Conservation (phyloP, 176 grass and related monocot species). For the Metroxylon sagu region DNA sequence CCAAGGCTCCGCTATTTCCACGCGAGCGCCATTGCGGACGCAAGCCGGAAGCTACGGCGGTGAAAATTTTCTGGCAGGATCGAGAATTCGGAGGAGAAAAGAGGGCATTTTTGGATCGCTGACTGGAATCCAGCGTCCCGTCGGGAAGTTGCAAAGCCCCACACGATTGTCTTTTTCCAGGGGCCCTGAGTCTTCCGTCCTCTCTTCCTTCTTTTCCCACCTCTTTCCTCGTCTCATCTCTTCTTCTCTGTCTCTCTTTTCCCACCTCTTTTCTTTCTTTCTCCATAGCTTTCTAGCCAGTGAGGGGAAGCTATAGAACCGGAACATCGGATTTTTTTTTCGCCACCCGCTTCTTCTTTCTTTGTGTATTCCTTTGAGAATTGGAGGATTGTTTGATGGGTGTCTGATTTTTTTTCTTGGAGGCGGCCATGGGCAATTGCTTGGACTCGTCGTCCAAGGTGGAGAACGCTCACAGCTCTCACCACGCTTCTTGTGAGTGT, state of each 20-base stretch:
- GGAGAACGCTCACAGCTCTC: conserved; percentile 41
- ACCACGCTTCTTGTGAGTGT: conserved; percentile 60
- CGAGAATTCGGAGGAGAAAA: too few species aligned
- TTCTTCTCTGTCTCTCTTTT: too few species aligned
- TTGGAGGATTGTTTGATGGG: conserved; percentile 14
- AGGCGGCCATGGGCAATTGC: conserved; percentile 77
- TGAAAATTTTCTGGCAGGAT: too few species aligned
- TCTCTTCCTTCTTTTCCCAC: conserved; percentile 1
- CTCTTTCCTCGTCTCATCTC: neutral
- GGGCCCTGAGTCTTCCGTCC: neutral
- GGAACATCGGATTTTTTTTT: conserved; percentile 19
- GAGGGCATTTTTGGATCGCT: too few species aligned
- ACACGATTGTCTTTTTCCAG: too few species aligned
- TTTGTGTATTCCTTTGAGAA: conserved; percentile 6
- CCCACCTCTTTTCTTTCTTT: neutral
- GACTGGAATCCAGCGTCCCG: too few species aligned
- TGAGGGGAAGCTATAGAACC: conserved; percentile 13
- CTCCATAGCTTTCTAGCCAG: conserved; percentile 10
- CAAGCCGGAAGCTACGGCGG: too few species aligned
- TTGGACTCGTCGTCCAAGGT: conserved; percentile 40
- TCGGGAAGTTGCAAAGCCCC: too few species aligned
- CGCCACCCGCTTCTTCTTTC: conserved; percentile 10
- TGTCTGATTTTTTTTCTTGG: conserved; percentile 11
- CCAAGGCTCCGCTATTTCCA: too few species aligned
- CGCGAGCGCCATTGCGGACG: too few species aligned